Evolutionary conservation across 1,139 yeast genomes (phyloP), one percentile per base, ranked within the genome.

Genomic region (Debaryomycetaceae sp.): DNA sequence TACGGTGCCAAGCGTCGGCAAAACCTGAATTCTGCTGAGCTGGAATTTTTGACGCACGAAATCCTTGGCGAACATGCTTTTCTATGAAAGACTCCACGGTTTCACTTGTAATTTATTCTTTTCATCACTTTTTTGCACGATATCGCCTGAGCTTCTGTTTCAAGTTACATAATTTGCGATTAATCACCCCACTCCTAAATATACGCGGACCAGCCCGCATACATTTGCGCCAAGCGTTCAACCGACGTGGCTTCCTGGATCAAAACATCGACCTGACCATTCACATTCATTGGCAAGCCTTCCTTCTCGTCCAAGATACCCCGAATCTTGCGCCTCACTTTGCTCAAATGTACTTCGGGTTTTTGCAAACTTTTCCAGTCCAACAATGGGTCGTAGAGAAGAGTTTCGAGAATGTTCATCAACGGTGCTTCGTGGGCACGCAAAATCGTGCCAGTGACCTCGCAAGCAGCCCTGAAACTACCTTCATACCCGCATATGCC

Each of bases 401-500:
- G 83, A 1, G 96, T 82, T 51, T 92, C 98, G 41, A 92, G 64
- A 29, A 85, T 81, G 45, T 90, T 90, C 81, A 86, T 81, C 40
- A 92, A 58, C 23, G 87, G 75, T n/a, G 83, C 80, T 48, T 90
- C 96, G 47, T 87, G 79, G 24, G 64, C 70, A 37, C 97, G 62
- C 37, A 92, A 62, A 21, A 87, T 56, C 5, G 68, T 56, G 40
- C 83, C 70, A 0, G 96, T 81, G 1, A 86, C 86, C 47, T 90
- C 98, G 47, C 95, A 78, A 0, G 94, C 69, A 32, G 71, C 73
- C 37, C 96, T 66, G 51, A 86, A 92, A 2, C 83, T 66, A 0
- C 98, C 99, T 46, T 92, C 98, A 23, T 83, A 77, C 2, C 94
- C 93, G 30, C 79, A 73, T 1, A 86, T 75, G 2, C 98, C 97